Conservation (phyloP, 2,329 filamentous ascomycete species). For the Thielaviopsis ethacetica region DNA sequence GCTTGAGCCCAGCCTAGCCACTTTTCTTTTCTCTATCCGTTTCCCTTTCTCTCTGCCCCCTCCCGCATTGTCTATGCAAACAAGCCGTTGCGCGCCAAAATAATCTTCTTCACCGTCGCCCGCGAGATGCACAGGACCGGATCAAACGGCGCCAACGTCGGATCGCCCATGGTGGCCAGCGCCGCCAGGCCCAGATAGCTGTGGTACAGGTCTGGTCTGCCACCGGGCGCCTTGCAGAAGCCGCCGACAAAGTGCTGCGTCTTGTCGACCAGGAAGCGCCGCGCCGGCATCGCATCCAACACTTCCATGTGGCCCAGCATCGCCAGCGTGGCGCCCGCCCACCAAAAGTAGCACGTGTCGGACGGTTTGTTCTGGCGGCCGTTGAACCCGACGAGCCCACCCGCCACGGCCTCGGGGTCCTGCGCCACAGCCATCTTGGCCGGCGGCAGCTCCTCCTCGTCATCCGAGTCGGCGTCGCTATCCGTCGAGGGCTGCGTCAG, state of each 20-base stretch:
- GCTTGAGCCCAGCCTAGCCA: no score
- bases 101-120: constrained; percentile 35
- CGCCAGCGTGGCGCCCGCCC: constrained; percentile 55
- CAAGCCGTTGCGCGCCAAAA: constrained; percentile 23
- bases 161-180: constrained; percentile 56
- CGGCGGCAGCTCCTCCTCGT: constrained; percentile 19
- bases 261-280: constrained; percentile 61
- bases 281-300: constrained; percentile 42
- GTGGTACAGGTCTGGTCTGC: constrained; percentile 68
- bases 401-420: constrained; percentile 1
- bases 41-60: no score
- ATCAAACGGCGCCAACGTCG: constrained; percentile 54
- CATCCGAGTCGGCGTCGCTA: constrained; percentile 26
- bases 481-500: constrained; percentile 21
- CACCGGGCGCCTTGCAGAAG: constrained; percentile 56
- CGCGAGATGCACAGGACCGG: constrained; percentile 58
- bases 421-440: constrained; percentile 4
- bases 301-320: constrained; percentile 42
- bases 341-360: constrained; percentile 94
- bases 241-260: constrained; percentile 78
- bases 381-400: constrained; percentile 58
- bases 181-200: constrained; percentile 76
- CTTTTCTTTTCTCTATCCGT: no score
- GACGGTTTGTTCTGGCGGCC: constrained; percentile 80
- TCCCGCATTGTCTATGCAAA: background rate